Conservation (phyloP, 1,284 basidiomycete genomes). For the Psilocybe mexicana region DNA sequence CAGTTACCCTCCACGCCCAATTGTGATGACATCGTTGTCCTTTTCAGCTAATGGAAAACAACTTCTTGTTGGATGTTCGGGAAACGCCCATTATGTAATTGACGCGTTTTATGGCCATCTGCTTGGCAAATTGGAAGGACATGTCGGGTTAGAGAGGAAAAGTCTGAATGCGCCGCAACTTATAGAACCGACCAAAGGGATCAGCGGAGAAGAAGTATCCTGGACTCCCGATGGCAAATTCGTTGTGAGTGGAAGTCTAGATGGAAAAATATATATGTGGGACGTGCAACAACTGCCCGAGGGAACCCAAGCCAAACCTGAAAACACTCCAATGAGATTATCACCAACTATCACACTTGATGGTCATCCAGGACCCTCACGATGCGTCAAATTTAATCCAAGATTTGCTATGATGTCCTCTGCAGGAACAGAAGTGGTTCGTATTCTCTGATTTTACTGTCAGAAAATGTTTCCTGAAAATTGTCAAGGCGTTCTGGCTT, state of each 20-base stretch:
- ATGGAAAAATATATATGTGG: constrained; percentile 83
- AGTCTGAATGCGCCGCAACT: constrained; percentile 51
- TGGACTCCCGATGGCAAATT: constrained; percentile 94
- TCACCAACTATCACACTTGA: constrained; percentile 63
- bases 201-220: constrained; percentile 86
- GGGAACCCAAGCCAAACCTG: constrained; percentile 51
- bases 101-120: constrained; percentile 86
- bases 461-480: constrained; percentile 14
- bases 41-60: constrained; percentile 92
- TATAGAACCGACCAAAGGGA: constrained; percentile 73
- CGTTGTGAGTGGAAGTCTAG: constrained; percentile 79
- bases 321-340: constrained; percentile 50
- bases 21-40: constrained; percentile 87
- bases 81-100: constrained; percentile 89
- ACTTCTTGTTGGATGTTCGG: constrained; percentile 90
- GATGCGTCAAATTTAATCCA: constrained; percentile 89
- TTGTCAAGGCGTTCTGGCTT: constrained; percentile 76
- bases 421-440: constrained; percentile 83
- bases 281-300: constrained; percentile 65
- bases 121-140: constrained; percentile 82
- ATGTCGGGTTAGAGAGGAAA: constrained; percentile 75
- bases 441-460: constrained; percentile 27
- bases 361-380: constrained; percentile 77
- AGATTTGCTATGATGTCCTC: constrained; percentile 86
- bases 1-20: constrained; percentile 82